Evolutionary conservation across 331 rosid genomes (phyloP).

Genomic region (Rosa hybrid): DNA sequence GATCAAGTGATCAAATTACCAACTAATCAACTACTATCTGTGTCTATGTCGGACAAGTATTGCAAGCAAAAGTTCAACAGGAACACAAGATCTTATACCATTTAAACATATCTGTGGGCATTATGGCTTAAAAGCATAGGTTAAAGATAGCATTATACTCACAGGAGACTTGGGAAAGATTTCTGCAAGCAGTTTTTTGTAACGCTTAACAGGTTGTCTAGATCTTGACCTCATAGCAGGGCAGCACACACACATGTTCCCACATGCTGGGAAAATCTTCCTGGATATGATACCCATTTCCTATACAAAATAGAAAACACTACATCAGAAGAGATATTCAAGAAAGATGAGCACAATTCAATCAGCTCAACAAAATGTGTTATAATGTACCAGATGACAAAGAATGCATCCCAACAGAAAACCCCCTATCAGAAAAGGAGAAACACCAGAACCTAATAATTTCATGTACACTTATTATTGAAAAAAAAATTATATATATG

Average conservation of each 20-base stretch:
- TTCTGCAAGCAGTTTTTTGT: slow-evolving; percentile 85
- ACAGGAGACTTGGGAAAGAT: slow-evolving; percentile 91
- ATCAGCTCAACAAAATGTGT: slow-evolving; percentile 11
- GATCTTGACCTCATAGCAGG: slow-evolving; percentile 98
- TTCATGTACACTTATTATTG: background rate
- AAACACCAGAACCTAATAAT: background rate
- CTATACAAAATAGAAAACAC: slow-evolving; percentile 29
- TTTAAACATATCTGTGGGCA: background rate
- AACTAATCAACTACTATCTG: slow-evolving; percentile 7
- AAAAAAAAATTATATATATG: too few species aligned
- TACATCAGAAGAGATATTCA: background rate
- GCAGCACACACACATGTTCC: slow-evolving; percentile 93
- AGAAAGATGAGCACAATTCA: background rate
- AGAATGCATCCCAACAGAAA: slow-evolving; percentile 1
- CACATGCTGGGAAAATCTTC: slow-evolving; percentile 96
- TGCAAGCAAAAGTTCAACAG: background rate
- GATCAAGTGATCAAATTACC: background rate
- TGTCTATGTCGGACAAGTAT: background rate
- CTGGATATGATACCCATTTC: slow-evolving; percentile 91
- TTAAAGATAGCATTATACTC: slow-evolving; percentile 17
- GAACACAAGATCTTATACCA: background rate
- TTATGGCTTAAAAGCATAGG: background rate
- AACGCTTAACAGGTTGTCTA: slow-evolving; percentile 94
- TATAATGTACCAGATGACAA: background rate
- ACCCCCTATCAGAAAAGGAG: background rate